A percentile compares a stretch with the other conserved stretches of the same genome.
phyloP scores from a whole-genome alignment of 345 rosid genomes.

The Nephelium lappaceum region DNA sequence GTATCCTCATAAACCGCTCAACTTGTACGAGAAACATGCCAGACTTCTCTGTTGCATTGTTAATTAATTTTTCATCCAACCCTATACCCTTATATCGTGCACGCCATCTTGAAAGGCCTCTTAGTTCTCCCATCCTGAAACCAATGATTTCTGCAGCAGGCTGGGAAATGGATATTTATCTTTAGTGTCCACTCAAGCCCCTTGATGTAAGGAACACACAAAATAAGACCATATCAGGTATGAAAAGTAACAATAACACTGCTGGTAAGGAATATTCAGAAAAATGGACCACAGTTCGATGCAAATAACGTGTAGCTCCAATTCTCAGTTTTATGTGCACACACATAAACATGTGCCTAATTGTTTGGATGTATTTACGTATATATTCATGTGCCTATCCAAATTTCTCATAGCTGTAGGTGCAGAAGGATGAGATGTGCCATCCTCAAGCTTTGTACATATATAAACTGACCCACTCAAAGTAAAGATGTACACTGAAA shows the following conservation, averaged over 20 bases:
- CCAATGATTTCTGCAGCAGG: constrained; percentile 95
- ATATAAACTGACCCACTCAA: constrained; percentile 8
- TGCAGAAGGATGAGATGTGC: background rate
- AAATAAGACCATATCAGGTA: constrained; percentile 22
- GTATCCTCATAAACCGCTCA: constrained; percentile 80
- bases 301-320: background rate
- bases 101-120: constrained; percentile 93
- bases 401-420: background rate
- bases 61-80: constrained; percentile 69
- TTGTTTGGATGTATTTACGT: background rate
- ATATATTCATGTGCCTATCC: background rate
- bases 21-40: constrained; percentile 83
- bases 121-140: constrained; percentile 93
- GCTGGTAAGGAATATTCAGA: constrained; percentile 2
- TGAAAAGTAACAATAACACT: constrained; percentile 11
- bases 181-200: constrained; percentile 39
- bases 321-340: background rate
- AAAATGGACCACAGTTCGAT: background rate
- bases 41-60: constrained; percentile 69
- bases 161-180: constrained; percentile 52
- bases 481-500: constrained; percentile 7
- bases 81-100: constrained; percentile 78
- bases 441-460: background rate
- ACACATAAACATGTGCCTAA: background rate
- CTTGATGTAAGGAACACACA: constrained; percentile 23